These are phyloP conservation scores for Boletellus sp. DNA, from an alignment of 768 basidiomycete genomes.

Conservation along the genomic window DNA sequence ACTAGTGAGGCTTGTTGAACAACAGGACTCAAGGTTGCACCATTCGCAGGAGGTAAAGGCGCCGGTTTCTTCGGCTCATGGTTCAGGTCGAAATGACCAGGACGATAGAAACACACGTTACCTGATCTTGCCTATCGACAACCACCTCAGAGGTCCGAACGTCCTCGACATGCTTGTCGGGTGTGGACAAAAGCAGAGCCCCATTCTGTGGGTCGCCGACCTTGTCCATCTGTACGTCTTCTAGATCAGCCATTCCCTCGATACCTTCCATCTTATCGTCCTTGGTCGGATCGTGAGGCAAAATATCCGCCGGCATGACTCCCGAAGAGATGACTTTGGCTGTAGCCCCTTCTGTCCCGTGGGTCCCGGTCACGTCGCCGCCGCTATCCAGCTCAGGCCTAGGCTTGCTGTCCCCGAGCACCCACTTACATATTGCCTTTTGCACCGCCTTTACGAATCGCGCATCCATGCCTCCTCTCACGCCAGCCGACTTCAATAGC, in stretches of 20 bases:
- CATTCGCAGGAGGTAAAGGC: neutral
- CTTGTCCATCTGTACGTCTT: neutral
- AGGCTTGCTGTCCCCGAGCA: conserved; percentile 17
- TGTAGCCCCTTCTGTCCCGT: neutral
- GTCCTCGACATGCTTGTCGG: conserved; percentile 3
- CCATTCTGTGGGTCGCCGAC: neutral
- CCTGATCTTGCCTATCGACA: conserved; percentile 20
- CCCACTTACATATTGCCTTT: conserved; percentile 26
- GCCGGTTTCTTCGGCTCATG: conserved; percentile 5
- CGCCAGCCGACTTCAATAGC: conserved; percentile 30
- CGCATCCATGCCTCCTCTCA: conserved; percentile 37
- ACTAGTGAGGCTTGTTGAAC: conserved; percentile 10
- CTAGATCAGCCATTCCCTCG: neutral
- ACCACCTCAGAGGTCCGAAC: conserved; percentile 11
- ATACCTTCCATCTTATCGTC: conserved; percentile 21
- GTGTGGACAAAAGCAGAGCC: neutral
- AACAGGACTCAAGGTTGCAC: conserved; percentile 8
- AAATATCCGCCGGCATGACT: neutral
- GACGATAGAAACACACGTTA: conserved; percentile 6
- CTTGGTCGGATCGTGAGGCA: neutral
- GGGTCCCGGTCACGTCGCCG: neutral
- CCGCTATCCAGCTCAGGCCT: conserved; percentile 9
- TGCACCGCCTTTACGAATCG: conserved; percentile 38
- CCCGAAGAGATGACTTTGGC: neutral
- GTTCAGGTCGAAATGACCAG: neutral